phyloP scores from a whole-genome alignment of 345 rosid species.

The Draba incana region DNA sequence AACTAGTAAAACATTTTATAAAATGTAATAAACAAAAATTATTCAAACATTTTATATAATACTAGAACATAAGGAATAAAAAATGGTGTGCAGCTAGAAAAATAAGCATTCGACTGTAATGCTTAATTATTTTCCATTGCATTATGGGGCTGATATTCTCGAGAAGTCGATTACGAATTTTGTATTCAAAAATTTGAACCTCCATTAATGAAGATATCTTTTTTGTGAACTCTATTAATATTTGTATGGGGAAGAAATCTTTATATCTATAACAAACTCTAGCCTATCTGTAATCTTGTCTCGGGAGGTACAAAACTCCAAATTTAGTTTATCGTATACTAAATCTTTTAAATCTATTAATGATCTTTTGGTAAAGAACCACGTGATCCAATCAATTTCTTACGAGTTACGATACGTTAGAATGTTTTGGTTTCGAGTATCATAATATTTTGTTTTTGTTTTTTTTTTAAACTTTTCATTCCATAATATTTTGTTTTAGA shows the following conservation, averaged over 20 bases:
- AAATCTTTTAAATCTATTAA: neutral
- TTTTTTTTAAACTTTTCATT: no score
- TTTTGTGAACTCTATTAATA: neutral
- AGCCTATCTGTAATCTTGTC: constrained; percentile 26
- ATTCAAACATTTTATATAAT: no score
- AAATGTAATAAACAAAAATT: no score
- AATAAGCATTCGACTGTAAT: neutral
- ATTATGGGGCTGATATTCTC: neutral
- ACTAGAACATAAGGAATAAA: no score
- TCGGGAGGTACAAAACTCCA: constrained; percentile 12
- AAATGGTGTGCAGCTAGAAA: no score
- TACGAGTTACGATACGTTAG: neutral
- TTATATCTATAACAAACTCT: constrained; percentile 3
- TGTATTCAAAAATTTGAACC: neutral
- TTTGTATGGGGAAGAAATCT: neutral
- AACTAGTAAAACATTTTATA: no score
- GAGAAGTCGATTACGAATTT: neutral
- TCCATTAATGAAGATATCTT: no score
- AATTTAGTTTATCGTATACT: constrained; percentile 13
- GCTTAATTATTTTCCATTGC: neutral
- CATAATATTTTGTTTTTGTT: neutral
- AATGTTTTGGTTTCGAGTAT: constrained; percentile 16
- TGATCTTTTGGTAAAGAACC: neutral
- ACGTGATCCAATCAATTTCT: constrained; percentile 24
- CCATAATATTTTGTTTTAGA: no score